Evolutionary conservation across 1,139 yeast genomes (phyloP).

Genomic region (Casaregolazyma lundiana): DNA sequence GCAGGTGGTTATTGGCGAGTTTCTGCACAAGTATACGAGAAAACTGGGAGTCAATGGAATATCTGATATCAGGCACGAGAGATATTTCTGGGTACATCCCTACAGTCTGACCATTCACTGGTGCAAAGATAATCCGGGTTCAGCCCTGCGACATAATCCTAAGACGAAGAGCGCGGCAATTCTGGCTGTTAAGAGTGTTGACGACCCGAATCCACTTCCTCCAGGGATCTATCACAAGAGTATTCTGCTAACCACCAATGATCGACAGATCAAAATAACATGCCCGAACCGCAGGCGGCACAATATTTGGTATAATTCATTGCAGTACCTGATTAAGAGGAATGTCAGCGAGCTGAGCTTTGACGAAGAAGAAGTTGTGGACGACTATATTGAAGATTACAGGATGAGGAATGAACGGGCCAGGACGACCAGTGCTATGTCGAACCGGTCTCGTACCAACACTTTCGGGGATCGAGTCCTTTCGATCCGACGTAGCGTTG

Average conservation of each 20-base stretch:
- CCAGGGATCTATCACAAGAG: conserved; percentile 86
- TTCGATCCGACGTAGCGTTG: conserved; percentile 27
- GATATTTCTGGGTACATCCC: conserved; percentile 97
- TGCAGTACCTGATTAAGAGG: conserved; percentile 69
- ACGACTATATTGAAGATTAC: conserved; percentile 21
- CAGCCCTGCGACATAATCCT: conserved; percentile 45
- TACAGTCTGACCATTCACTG: conserved; percentile 87
- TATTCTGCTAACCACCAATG: conserved; percentile 62
- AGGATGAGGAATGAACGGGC: conserved; percentile 22
- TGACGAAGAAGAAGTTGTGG: conserved; percentile 32
- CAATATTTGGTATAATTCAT: conserved; percentile 85
- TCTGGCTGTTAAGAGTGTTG: conserved; percentile 69
- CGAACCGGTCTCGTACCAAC: conserved; percentile 12
- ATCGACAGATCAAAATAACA: conserved; percentile 68
- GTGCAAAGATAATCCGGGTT: conserved; percentile 78
- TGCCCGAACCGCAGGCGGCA: conserved; percentile 87
- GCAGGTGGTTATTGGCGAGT: conserved; percentile 91
- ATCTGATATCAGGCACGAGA: conserved; percentile 77
- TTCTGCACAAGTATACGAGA: conserved; percentile 78
- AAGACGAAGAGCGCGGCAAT: conserved; percentile 73
- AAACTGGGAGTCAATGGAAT: conserved; percentile 71
- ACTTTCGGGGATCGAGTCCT: conserved; percentile 19
- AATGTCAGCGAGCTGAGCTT: conserved; percentile 57
- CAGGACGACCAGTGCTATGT: conserved; percentile 16
- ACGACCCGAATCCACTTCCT: conserved; percentile 83